phyloP scores from a whole-genome alignment of 805 yeast genomes.

The Yamadazyma sp. region DNA sequence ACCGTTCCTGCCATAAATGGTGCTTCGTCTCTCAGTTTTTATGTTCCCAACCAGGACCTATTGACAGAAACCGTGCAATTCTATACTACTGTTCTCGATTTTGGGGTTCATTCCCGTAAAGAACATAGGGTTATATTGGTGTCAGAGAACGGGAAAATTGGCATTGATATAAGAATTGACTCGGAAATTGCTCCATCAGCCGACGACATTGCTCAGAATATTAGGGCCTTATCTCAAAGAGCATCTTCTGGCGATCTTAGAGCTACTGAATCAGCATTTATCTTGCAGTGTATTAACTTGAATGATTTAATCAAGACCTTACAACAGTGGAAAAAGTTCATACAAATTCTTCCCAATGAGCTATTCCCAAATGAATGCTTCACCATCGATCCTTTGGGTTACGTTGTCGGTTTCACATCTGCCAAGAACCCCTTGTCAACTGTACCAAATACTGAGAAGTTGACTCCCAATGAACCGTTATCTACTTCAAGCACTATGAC shows the following conservation, averaged over 20 bases:
- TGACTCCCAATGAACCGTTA: slow-evolving; percentile 19
- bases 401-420: slow-evolving; percentile 75
- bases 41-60: slow-evolving; percentile 49
- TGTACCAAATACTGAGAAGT: slow-evolving; percentile 41
- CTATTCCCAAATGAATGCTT: slow-evolving; percentile 74
- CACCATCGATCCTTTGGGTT: slow-evolving; percentile 81
- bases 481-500: slow-evolving; percentile 13
- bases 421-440: slow-evolving; percentile 55
- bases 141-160: slow-evolving; percentile 22
- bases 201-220: slow-evolving; percentile 18
- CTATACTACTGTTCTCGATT: slow-evolving; percentile 50
- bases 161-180: slow-evolving; percentile 22
- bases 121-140: slow-evolving; percentile 21
- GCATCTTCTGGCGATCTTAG: slow-evolving; percentile 48
- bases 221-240: slow-evolving; percentile 19
- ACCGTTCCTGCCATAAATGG: slow-evolving; percentile 53
- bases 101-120: slow-evolving; percentile 23
- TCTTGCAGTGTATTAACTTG: slow-evolving; percentile 48
- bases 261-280: slow-evolving; percentile 36
- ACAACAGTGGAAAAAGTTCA: slow-evolving; percentile 6
- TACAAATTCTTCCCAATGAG: slow-evolving; percentile 68
- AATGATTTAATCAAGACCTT: slow-evolving; percentile 31
- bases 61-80: slow-evolving; percentile 52
- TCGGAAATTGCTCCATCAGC: slow-evolving; percentile 17
- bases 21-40: slow-evolving; percentile 49